phyloP scores from a whole-genome alignment of 495 filamentous ascomycete genomes.

The Pyrenula aspistea region DNA sequence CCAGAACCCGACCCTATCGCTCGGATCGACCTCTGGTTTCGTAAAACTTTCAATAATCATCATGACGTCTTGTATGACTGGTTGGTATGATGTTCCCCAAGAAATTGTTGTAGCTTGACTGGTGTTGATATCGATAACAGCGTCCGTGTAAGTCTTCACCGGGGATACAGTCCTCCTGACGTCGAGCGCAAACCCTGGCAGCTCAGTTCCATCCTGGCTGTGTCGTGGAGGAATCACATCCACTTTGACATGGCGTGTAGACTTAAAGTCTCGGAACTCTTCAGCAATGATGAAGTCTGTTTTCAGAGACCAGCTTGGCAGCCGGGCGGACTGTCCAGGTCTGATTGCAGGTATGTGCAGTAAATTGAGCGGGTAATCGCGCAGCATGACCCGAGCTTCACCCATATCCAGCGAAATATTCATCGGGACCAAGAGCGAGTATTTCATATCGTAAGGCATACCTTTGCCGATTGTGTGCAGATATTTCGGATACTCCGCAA shows the following conservation, averaged over 20 bases:
- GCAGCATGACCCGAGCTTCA: constrained; percentile 69
- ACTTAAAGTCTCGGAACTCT: constrained; percentile 70
- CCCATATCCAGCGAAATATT: constrained; percentile 84
- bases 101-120: constrained; percentile 83
- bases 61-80: constrained; percentile 99
- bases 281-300: constrained; percentile 96
- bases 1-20: constrained; percentile 93
- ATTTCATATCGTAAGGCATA: constrained; percentile 83
- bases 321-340: constrained; percentile 61
- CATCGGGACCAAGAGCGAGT: constrained; percentile 79
- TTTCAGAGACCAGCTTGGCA: constrained; percentile 72
- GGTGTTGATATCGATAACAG: constrained; percentile 83
- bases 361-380: constrained; percentile 89
- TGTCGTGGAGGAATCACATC: constrained; percentile 57
- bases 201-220: constrained; percentile 17
- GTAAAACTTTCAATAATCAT: constrained; percentile 97
- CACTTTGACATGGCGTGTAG: constrained; percentile 68
- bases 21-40: constrained; percentile 86
- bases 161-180: constrained; percentile 87
- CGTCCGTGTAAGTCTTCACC: constrained; percentile 94
- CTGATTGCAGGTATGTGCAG: constrained; percentile 80
- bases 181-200: constrained; percentile 57
- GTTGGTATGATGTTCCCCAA: constrained; percentile 95
- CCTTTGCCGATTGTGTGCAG: constrained; percentile 86
- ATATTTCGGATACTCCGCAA: constrained; percentile 68